Evolutionary conservation across 2,329 filamentous ascomycete genomes (phyloP), one percentile per base, ranked within the genome.

Genomic region (Fusarium sp.): DNA sequence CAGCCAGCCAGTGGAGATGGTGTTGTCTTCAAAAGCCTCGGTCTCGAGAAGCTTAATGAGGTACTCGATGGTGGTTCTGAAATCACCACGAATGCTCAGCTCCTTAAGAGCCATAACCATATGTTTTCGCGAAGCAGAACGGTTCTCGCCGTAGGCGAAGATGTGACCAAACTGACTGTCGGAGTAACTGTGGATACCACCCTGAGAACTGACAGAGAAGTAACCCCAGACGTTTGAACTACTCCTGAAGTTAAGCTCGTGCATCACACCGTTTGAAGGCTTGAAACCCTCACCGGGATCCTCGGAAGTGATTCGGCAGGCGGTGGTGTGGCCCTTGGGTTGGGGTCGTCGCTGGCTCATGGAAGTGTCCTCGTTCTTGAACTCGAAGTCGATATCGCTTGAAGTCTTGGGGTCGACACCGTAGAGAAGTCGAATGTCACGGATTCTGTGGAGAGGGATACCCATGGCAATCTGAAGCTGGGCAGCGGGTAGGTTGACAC

Each of bases 191-290:
- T 99, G 96, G 71, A 99, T 99, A 81, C 94, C 94, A 83, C 94
- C 95, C 56, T 94, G 91, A 11, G 94, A 96, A 83, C 94, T 93
- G 79, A 99, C 96, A 53, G 96, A 99, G 89, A 99, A 99, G 83
- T 99, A 99, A 86, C 96, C 96, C 96, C 96, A 99, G 57, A 98
- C 96, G 73, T 99, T 99, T 68, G 96, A 98, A 79, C 94, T 97
- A 84, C 92, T 96, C 78, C 96, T 89, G 89, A 99, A 99, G 86
- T 99, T 99, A 77, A 99, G 85, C 78, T 99, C 96, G 84, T 98
- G 96, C 89, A 99, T 96, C 53, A 95, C 97, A 89, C 96, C 96
- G 76, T 95, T 97, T 45, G 96, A 99, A 60, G 96, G 96, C 88
- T 99, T 99, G 89, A 99, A 99, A 53, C 96, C 96, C 85, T 99